Base-by-base conservation (phyloP, 2,329 filamentous ascomycete genomes). In the Sporothrix euskadiensis region DNA sequence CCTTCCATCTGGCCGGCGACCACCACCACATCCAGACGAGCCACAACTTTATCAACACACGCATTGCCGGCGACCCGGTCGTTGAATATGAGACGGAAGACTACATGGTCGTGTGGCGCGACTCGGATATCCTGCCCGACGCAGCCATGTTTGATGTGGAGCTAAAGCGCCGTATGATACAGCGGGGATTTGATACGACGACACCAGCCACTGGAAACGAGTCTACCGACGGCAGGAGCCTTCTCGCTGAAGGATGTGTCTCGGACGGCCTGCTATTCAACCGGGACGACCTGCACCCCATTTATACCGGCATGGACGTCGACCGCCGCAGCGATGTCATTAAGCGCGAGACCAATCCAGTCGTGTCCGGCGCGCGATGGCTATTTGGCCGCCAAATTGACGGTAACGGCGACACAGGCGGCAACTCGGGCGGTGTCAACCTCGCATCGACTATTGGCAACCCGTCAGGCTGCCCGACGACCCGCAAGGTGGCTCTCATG, bases 401-500 rank as follows among this genome's bases (percentile, higher is more conserved):
- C 74, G 88, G 88, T 54, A 89, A 89, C 10, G 73, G 72, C 32
- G 47, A 41, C 56, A 87, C 88, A 5, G 88, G 88, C 16, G 92
- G 93, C 74, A 94, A 94, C 79, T 90, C 92, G 71, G 93, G 91
- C 30, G 92, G 91, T 76, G 90, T 94, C 74, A 96, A 98, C 79
- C 84, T 98, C 35, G 85, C 88, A 47, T 87, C 84, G 47, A 93
- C 89, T 35, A 97, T 99, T 79, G 96, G 96, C 66, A 91, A 88
- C 74, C 92, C 92, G 0, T 80, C 83, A n/a, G 96, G 96, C 70
- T 99, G 96, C 80, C 95, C 95, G 6, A 90, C 87, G 0, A 95
- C 94, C n/a, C 90, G 94, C 77, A 97, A 92, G 81, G 94, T 99
- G 22, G 96, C 96, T 0, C 86, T 98, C 56, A 89, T 99, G 32